Evolutionary conservation across 2,329 filamentous ascomycete genomes (phyloP).

Genomic region (Pseudocercospora musae): DNA sequence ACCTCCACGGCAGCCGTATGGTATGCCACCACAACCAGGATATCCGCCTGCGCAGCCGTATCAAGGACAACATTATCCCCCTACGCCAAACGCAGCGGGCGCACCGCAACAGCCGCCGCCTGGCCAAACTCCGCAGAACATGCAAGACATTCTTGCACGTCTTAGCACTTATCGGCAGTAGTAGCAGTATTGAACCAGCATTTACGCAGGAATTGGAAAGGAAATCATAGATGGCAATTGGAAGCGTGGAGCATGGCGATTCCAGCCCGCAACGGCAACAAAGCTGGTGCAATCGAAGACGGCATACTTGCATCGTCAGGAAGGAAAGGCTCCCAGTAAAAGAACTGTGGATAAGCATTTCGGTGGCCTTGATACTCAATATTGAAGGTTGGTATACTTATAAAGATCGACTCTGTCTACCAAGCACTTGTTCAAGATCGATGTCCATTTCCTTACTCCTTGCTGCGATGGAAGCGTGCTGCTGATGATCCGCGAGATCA

Average conservation of each 20-base stretch:
- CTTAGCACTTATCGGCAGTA: conserved; percentile 48
- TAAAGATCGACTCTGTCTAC: background rate
- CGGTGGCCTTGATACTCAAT: background rate
- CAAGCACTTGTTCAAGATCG: background rate
- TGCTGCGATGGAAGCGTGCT: too few relatives aligned
- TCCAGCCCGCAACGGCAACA: background rate
- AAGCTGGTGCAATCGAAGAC: background rate
- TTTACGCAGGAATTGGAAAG: background rate
- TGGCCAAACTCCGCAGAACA: conserved; percentile 41
- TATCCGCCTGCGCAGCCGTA: conserved; percentile 17
- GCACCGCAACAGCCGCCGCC: conserved; percentile 3
- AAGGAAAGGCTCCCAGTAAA: background rate
- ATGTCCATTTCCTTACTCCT: background rate
- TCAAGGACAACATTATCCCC: conserved; percentile 22
- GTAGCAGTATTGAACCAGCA: background rate
- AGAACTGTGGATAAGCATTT: background rate
- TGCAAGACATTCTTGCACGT: conserved; percentile 73
- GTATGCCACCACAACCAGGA: conserved; percentile 13
- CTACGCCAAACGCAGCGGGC: conserved; percentile 28
- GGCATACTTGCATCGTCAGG: background rate
- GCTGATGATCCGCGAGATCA: too few relatives aligned
- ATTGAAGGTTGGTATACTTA: background rate
- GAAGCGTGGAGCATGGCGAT: background rate
- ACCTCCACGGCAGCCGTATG: conserved; percentile 13
- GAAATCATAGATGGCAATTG: background rate